Evolutionary conservation across 106 monocot species (phyloP), one percentile per base, ranked within the genome.

Genomic region (Allium cepa): DNA sequence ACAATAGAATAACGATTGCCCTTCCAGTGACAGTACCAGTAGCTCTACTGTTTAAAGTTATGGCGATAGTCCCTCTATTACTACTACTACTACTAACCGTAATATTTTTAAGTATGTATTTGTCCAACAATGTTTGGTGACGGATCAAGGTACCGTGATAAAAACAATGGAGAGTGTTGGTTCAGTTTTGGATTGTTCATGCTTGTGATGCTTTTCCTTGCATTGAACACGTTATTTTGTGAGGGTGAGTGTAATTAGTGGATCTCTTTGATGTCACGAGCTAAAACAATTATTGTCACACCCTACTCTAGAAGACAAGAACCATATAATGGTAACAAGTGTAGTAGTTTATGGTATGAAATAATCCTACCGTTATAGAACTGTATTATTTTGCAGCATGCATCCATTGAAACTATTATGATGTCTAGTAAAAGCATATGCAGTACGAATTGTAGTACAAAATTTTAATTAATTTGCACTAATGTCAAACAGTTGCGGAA

Each of bases 171-270:
- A 1, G 22, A 66, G 12, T 13, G 50, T 18, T 51, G 66, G 66
- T 66, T 66, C 52, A 52, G 65, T 16, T 10, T 65, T n/a, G 65
- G 66, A 52, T 22, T 13, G 2, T 66, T 66, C 51, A 26, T 66
- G 50, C 52, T 66, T 66, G 50, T 66, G 11, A 66, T 66, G 66
- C 51, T 66, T 5, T 66, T 66, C 47, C 52, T 66, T 3, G 13
- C 52, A 27, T 12, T 52, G 22, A 66, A 52, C 26, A 51, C 11
- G 12, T 50, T 66, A 12, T 66, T 66, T 27, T 66, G 50, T 66
- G 66, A 66, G 10, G 64, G 49, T 1, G 66, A 66, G 66, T 66
- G 66, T 26, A 26, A 51, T 26, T 50, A 51, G 50, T 66, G 66
- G 66, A 26, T 66, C 52, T 50, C 66, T 66, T 51, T 66, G 66